A percentile compares a stretch with the other conserved stretches of the same genome.
These are phyloP conservation scores for Friedmanniomyces endolithicus DNA, from an alignment of 495 filamentous ascomycete species.

Conservation along the genomic window DNA sequence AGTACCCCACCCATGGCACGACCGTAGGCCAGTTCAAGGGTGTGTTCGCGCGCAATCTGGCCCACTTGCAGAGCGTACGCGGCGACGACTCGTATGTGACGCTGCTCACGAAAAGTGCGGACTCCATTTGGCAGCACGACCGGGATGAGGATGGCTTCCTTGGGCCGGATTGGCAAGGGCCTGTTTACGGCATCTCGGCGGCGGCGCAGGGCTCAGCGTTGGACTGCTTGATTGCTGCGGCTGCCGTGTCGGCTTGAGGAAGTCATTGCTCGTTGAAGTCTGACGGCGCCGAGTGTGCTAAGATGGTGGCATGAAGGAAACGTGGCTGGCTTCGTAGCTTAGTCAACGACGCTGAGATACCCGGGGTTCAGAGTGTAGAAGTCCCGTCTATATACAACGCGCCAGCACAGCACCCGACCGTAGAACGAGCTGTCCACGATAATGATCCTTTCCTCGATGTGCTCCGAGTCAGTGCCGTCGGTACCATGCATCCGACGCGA, in stretches of 20 bases:
- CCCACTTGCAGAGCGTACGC: conserved; percentile 41
- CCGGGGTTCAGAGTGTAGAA: no score
- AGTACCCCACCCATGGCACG: conserved; percentile 50
- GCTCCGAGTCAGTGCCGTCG: no score
- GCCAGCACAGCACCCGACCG: no score
- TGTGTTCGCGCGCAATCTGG: conserved; percentile 59
- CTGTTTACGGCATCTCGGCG: conserved; percentile 36
- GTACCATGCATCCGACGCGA: no score
- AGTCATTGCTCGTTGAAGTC: no score
- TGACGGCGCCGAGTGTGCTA: no score
- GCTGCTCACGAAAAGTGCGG: conserved; percentile 49
- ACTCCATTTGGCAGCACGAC: conserved; percentile 55
- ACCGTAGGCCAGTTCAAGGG: conserved; percentile 68
- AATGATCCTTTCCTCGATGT: no score
- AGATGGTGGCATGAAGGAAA: no score
- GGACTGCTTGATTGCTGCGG: conserved; percentile 57
- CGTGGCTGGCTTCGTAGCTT: no score
- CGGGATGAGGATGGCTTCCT: conserved; percentile 40
- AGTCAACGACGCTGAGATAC: no score
- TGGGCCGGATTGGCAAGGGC: conserved; percentile 47
- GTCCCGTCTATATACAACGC: no score
- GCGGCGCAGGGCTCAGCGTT: conserved; percentile 55
- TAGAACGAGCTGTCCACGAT: no score
- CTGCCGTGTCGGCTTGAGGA: conserved; percentile 26
- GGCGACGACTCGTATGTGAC: conserved; percentile 39